Conservation (phyloP, 345 rosid genomes). For the Citrus australasica region DNA sequence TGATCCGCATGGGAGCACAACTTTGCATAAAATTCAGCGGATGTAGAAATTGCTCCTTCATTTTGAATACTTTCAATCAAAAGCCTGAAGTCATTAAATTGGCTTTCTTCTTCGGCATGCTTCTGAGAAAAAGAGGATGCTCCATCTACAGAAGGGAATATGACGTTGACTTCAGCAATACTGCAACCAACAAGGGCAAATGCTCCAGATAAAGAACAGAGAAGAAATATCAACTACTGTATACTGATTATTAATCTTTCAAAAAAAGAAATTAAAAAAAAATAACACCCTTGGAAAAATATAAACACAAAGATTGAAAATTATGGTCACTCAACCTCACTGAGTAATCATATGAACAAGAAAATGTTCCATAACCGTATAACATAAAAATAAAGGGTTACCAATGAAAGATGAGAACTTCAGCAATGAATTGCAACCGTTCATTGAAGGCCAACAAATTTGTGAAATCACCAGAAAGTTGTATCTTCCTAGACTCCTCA, state of each 20-base stretch:
- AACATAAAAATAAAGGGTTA: constrained; percentile 18
- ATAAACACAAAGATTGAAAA: constrained; percentile 5
- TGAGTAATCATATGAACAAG: not conserved
- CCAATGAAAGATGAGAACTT: constrained; percentile 94
- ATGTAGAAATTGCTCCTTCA: constrained; percentile 68
- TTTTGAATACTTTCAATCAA: constrained; percentile 75
- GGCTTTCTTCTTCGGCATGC: constrained; percentile 84
- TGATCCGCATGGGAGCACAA: constrained; percentile 86
- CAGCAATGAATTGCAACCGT: constrained; percentile 81
- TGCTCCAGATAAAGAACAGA: not conserved
- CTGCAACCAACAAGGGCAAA: constrained; percentile 39
- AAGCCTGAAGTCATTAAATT: constrained; percentile 66
- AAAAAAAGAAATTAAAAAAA: not conserved
- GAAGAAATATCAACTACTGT: not conserved
- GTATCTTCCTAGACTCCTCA: constrained; percentile 77
- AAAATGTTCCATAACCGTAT: not conserved
- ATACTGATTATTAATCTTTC: not conserved
- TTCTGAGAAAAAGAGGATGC: constrained; percentile 70
- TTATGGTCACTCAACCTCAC: not conserved
- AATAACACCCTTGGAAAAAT: not conserved
- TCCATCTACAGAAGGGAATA: constrained; percentile 84
- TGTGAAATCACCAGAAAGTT: constrained; percentile 67
- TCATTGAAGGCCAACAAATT: constrained; percentile 73
- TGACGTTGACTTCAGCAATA: constrained; percentile 87
- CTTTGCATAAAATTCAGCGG: constrained; percentile 67